A percentile compares a stretch with the other conserved stretches of the same genome.
Evolutionary conservation across 371 early-diverging fungal genomes (phyloP).

Genomic region (Syncephalastrum racemosum): DNA sequence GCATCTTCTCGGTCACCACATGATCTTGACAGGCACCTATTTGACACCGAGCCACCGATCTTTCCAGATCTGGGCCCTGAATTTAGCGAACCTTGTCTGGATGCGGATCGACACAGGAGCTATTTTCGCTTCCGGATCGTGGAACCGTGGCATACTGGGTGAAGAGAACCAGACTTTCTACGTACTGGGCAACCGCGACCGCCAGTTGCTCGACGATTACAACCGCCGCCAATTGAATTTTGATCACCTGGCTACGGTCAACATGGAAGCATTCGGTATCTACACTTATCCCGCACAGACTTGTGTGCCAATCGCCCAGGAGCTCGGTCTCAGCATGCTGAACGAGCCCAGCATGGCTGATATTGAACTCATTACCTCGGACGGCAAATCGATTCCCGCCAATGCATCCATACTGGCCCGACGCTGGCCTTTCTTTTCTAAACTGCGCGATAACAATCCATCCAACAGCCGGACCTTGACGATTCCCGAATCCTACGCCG

Average conservation of each 20-base stretch:
- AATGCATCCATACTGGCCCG: conserved; percentile 65
- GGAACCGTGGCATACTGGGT: conserved; percentile 75
- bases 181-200: conserved; percentile 72
- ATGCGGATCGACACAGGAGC: conserved; percentile 68
- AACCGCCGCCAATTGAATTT: conserved; percentile 77
- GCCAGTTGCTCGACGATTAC: conserved; percentile 73
- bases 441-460: conserved; percentile 3
- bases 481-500: conserved; percentile 65
- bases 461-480: conserved; percentile 35
- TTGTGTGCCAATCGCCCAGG: conserved; percentile 57
- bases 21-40: conserved; percentile 75
- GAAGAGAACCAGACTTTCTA: conserved; percentile 61
- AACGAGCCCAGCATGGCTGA: conserved; percentile 69
- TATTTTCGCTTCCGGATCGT: conserved; percentile 66
- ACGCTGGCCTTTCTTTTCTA: conserved; percentile 69
- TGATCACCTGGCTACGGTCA: conserved; percentile 68
- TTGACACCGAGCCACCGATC: conserved; percentile 65
- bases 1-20: conserved; percentile 63
- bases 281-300: conserved; percentile 58
- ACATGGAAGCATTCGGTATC: conserved; percentile 76
- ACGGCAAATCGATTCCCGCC: conserved; percentile 59
- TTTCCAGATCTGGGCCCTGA: conserved; percentile 76
- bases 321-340: conserved; percentile 66
- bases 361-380: conserved; percentile 62
- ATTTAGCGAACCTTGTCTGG: conserved; percentile 68